Evolutionary conservation across 2,329 filamentous ascomycete species (phyloP).

Genomic region (Arthrobotrys iridis): DNA sequence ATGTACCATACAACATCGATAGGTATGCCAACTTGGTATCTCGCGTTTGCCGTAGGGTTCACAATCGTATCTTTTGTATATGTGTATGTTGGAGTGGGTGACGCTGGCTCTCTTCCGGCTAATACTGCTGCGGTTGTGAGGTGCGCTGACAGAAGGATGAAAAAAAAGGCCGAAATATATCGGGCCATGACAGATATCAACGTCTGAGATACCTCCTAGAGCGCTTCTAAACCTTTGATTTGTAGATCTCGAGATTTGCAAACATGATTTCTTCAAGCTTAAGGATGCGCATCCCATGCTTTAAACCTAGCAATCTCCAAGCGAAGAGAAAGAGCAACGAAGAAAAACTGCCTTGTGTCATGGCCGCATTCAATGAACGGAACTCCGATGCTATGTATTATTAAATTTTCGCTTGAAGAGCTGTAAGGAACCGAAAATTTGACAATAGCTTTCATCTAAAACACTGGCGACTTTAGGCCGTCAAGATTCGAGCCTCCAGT

Average conservation of each 20-base stretch:
- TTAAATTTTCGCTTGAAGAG: slow-evolving; percentile 34
- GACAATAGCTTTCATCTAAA: slow-evolving; percentile 24
- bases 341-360: slow-evolving; percentile 34
- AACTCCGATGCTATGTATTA: slow-evolving; percentile 18
- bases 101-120: neutral
- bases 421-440: neutral
- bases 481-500: slow-evolving; percentile 3
- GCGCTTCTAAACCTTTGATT: too few relatives aligned
- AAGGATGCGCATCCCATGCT: neutral
- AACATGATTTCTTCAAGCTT: neutral
- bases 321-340: too few relatives aligned
- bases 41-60: slow-evolving; percentile 38
- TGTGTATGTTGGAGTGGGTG: slow-evolving; percentile 35
- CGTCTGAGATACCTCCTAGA: neutral
- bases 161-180: neutral
- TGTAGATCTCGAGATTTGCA: too few relatives aligned
- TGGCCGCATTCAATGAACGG: neutral
- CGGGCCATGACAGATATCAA: slow-evolving; percentile 2
- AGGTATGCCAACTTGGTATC: slow-evolving; percentile 37
- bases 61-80: slow-evolving; percentile 36
- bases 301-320: slow-evolving; percentile 13
- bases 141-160: neutral
- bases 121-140: slow-evolving; percentile 11
- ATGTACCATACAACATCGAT: slow-evolving; percentile 49
- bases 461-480: slow-evolving; percentile 42